Base-by-base conservation (phyloP, 2,329 filamentous ascomycete genomes). In the Metarhizium anisopliae region DNA sequence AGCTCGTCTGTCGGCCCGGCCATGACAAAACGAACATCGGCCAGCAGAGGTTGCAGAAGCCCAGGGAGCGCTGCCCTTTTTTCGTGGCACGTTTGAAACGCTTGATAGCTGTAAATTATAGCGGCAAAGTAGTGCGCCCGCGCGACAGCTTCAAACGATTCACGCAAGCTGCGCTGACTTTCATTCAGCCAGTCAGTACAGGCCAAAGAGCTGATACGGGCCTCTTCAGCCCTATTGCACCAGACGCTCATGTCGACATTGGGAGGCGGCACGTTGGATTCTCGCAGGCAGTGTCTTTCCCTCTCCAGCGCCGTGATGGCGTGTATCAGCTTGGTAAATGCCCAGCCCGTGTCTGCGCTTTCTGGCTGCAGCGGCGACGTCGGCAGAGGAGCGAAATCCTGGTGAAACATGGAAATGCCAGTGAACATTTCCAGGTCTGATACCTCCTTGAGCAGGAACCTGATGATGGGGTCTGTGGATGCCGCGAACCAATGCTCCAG, bases 51-150 rank as follows among this genome's bases (percentile, higher is more conserved):
- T 10, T 54, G 30, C n/a, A 49, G 42, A 4, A 58, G 40, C 18
- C 16, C 18, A 6, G 18, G 13, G 13, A 56, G 30, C 3, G 36
- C 18, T 4, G 2, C 29, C 1, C 29, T 18, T 14, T 45, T 53
- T 8, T 56, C 51, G n/a, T 2, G 25, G 2, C 38, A 32, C 10
- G 51, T 50, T 14, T 55, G 55, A n/a, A 63, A 59, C 5, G 60
- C 56, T 38, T 63, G 60, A 25, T 61, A 62, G 47, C 58, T 58
- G 50, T 63, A 63, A 16, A 63, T 56, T 1, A 63, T 55, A 8
- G 53, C 59, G 11, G 61, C 58, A 42, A 59, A 53, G 38, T 60
- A 60, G n/a, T 63, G 58, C 7, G 59, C 58, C 3, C 56, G 56
- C 2, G 59, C 51, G 2, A 62, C 52, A 1, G 58, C 58, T 6